Conservation (phyloP, 1,284 basidiomycete genomes). For the Coniferiporia sulphurascens region DNA sequence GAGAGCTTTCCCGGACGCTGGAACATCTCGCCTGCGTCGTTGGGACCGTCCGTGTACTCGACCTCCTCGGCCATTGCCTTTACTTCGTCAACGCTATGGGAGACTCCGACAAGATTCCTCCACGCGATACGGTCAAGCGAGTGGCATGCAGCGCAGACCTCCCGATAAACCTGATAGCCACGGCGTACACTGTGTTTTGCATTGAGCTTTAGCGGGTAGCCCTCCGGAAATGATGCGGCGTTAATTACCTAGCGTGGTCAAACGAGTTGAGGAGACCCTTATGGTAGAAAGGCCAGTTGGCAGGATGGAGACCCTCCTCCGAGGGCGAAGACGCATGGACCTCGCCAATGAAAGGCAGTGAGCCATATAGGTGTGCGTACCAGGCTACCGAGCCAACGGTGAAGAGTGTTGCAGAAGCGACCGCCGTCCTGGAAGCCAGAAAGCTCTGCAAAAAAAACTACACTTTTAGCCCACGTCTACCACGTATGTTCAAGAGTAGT, state of each 20-base stretch:
- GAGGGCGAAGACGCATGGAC: conserved; percentile 87
- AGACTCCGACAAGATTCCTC: conserved; percentile 98
- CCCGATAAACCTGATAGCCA: conserved; percentile 98
- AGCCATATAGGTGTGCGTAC: conserved; percentile 95
- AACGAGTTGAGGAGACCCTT: conserved; percentile 86
- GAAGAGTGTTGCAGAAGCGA: conserved; percentile 73
- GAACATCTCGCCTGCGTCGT: conserved; percentile 97
- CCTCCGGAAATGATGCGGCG: conserved; percentile 1
- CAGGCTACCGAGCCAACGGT: conserved; percentile 89
- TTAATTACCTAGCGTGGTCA: conserved; percentile 82
- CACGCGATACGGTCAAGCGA: conserved; percentile 99
- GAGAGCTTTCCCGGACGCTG: conserved; percentile 95
- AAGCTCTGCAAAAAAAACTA: conserved; percentile 38
- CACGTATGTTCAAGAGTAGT: neutral
- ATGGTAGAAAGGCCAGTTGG: conserved; percentile 89
- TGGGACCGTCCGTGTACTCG: conserved; percentile 96
- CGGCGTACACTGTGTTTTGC: conserved; percentile 76
- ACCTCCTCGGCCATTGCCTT: conserved; percentile 94
- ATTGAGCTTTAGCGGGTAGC: conserved; percentile 2
- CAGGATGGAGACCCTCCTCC: conserved; percentile 93
- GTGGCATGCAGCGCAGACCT: conserved; percentile 98
- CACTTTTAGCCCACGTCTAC: neutral
- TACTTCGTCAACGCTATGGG: conserved; percentile 90
- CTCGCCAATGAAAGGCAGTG: conserved; percentile 80
- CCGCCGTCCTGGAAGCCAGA: conserved; percentile 71